Base-by-base conservation (phyloP, 2,329 filamentous ascomycete genomes). In the Aureobasidium sp. region DNA sequence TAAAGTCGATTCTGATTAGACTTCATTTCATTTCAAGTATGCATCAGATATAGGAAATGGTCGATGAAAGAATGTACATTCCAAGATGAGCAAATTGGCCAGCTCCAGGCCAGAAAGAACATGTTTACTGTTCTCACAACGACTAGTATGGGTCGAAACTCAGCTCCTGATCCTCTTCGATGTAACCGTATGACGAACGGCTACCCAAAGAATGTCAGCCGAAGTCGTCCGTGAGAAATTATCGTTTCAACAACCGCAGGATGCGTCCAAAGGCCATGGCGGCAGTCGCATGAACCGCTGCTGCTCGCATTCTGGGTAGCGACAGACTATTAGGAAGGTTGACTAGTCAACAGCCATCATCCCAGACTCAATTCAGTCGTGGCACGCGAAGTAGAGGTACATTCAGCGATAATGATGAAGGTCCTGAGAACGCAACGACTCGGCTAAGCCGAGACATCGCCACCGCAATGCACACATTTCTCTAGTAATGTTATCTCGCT, bases 221-320 rank as follows among this genome's bases (percentile, higher is more conserved):
- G 37, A 55, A 55, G 20, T 43, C 37, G 26, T 17, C 51, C 51
- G 51, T 43, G 50, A 55, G 27, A 41, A 24, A 26, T 41, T 32
- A 55, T 55, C 37, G 51, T 55, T 43, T 55, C 51, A 55, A 43
- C 26, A 29, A 55, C 37, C 51, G 51, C 37, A 43, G 51, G 51
- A 55, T 55, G 36, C 37, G 13, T 20, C 51, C 37, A 26, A 29
- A 36, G 15, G 27, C 15, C n/a, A 37, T n/a, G 37, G 20, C 15
- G 7, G 15, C 8, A 17, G 15, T 32, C n/a, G 37, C 15, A 8
- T 32, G 24, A 6, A 43, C 26, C 37, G 20, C 26, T 17, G 24
- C n/a, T 29, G 34, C 32, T 24, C n/a, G 48, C n/a, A 26, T 5
- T 15, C 12, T 15, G 5, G 34, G 3, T 2, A 15, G 12, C 34